These are phyloP conservation scores for Odonthalia washingtoniensis DNA, from an alignment of 31 red algal species.

Conservation along the genomic window DNA sequence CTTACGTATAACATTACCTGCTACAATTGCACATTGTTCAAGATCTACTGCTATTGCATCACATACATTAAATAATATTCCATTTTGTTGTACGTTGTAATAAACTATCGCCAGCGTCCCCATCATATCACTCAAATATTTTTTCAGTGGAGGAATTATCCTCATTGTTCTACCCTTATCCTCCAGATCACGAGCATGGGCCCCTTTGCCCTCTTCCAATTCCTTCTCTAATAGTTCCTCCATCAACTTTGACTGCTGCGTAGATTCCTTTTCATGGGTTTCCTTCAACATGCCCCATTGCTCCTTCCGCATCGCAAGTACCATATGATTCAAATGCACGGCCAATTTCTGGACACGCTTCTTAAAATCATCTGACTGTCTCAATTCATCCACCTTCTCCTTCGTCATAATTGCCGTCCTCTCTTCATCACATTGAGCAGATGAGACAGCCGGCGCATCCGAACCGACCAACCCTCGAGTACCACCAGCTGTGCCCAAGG, in stretches of 20 bases:
- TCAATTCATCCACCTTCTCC: constrained; percentile 88
- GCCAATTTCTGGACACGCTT: constrained; percentile 77
- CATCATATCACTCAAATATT: constrained; percentile 30
- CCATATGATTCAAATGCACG: constrained; percentile 81
- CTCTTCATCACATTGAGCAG: constrained; percentile 72
- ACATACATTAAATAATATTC: too few species aligned
- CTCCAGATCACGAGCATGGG: constrained; percentile 71
- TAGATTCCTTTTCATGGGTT: constrained; percentile 66
- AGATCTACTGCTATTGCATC: too few species aligned
- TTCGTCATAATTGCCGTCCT: constrained; percentile 78
- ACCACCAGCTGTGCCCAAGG: neutral
- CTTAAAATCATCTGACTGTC: constrained; percentile 75
- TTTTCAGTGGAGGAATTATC: constrained; percentile 59
- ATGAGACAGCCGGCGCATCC: neutral
- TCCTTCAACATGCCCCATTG: constrained; percentile 88
- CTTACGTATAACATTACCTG: too few species aligned
- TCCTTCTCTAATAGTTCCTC: constrained; percentile 62
- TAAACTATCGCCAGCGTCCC: constrained; percentile 40
- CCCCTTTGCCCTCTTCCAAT: constrained; percentile 62
- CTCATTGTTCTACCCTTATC: constrained; percentile 69
- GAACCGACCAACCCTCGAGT: neutral
- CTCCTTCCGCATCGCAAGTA: constrained; percentile 83
- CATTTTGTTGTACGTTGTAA: too few species aligned
- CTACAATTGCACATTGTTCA: too few species aligned
- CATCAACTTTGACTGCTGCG: constrained; percentile 48